Conservation (phyloP, 1,139 yeast species). For the Yamadazyma conglobata region DNA sequence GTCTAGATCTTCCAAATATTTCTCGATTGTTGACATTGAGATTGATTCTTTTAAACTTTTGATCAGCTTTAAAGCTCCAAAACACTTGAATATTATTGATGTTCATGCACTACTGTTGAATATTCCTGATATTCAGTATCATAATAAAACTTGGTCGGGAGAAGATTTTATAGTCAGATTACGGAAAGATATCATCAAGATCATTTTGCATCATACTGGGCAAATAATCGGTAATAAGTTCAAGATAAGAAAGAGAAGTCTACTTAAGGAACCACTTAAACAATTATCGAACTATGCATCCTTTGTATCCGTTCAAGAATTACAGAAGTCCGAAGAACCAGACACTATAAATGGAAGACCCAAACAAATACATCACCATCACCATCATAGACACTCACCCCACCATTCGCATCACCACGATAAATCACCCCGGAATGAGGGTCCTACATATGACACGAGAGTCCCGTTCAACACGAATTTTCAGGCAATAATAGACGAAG, state of each 20-base stretch:
- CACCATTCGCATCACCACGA: constrained; percentile 7
- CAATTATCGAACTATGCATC: constrained; percentile 42
- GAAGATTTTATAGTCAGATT: constrained; percentile 65
- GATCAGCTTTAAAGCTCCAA: constrained; percentile 76
- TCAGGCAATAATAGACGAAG: constrained; percentile 18
- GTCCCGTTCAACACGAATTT: constrained; percentile 14
- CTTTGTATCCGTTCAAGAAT: constrained; percentile 38
- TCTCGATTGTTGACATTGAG: constrained; percentile 58
- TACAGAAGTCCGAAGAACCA: constrained; percentile 19
- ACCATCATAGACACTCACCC: constrained; percentile 7
- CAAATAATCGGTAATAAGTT: constrained; percentile 77
- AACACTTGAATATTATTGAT: constrained; percentile 62
- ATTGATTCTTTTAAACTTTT: constrained; percentile 53
- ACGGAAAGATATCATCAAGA: constrained; percentile 64
- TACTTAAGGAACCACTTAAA: constrained; percentile 36
- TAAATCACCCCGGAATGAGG: neutral
- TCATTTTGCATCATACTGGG: constrained; percentile 73
- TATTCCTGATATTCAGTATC: constrained; percentile 63
- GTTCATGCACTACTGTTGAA: constrained; percentile 64
- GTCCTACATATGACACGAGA: neutral
- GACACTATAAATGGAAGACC: neutral
- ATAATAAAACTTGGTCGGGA: constrained; percentile 73
- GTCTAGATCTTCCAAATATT: constrained; percentile 59
- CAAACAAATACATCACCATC: constrained; percentile 7
- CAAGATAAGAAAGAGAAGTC: constrained; percentile 33